These are phyloP conservation scores for sunflower (Helianthus annuus) DNA, from an alignment of 129 eudicot genomes.

Conservation along the genomic window DNA sequence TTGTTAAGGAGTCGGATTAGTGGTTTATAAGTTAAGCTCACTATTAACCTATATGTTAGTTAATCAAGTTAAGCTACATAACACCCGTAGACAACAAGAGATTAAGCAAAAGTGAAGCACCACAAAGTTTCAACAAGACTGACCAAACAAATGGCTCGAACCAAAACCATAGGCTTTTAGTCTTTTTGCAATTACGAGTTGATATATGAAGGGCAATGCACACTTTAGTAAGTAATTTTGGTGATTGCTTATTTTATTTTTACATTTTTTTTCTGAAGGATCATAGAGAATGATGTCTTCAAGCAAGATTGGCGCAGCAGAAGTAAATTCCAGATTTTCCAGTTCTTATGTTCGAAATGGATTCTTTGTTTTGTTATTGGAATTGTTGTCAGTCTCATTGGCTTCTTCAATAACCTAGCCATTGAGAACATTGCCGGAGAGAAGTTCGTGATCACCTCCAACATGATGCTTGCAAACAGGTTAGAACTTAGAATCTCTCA, in stretches of 20 bases:
- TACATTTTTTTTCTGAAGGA: constrained; percentile 37
- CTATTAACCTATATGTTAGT: too few relatives aligned
- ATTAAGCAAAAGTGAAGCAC: neutral
- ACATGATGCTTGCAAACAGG: constrained; percentile 72
- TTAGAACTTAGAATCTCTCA: constrained; percentile 14
- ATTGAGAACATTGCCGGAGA: constrained; percentile 84
- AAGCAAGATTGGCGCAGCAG: constrained; percentile 92
- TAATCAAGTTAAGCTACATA: too few relatives aligned
- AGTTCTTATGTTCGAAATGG: constrained; percentile 77
- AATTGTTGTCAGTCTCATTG: constrained; percentile 56
- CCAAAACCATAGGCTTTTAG: neutral
- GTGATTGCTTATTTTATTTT: neutral
- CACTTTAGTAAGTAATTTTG: constrained; percentile 9
- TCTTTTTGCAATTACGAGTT: neutral
- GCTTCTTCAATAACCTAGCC: constrained; percentile 77
- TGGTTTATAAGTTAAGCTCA: too few relatives aligned
- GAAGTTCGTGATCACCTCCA: constrained; percentile 86
- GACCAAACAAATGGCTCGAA: too few relatives aligned
- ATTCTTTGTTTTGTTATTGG: constrained; percentile 69
- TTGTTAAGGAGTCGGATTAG: neutral
- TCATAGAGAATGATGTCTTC: constrained; percentile 76
- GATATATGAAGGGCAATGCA: neutral
- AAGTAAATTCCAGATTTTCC: constrained; percentile 55
- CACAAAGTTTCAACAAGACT: neutral
- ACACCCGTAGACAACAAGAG: neutral